A percentile compares a stretch with the other conserved stretches of the same genome.
phyloP scores from a whole-genome alignment of 352 stramenopile genomes.

The Pilasporangium apinafurcum region DNA sequence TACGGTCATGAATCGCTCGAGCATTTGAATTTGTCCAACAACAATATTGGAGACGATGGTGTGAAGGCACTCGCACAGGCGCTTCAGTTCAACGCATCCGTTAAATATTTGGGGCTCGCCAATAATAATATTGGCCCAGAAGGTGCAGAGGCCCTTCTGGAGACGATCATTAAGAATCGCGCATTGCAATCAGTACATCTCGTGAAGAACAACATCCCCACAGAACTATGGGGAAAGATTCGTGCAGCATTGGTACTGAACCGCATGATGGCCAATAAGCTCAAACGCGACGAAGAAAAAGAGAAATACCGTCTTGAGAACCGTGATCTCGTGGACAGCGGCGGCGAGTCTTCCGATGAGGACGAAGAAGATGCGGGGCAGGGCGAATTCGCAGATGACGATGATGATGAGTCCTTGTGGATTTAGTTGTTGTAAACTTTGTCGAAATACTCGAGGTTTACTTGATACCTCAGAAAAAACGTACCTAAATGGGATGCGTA shows the following conservation, averaged over 20 bases:
- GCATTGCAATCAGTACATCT: conserved; percentile 35
- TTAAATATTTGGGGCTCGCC: conserved; percentile 40
- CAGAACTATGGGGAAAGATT: too few species aligned
- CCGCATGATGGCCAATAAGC: too few species aligned
- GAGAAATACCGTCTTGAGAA: too few species aligned
- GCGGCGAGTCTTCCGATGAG: too few species aligned
- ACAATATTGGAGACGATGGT: conserved; percentile 35
- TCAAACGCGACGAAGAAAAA: too few species aligned
- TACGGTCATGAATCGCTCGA: conserved; percentile 44
- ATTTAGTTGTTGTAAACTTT: conserved; percentile 13
- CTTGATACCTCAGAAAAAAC: background rate
- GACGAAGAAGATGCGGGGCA: too few species aligned
- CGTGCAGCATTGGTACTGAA: too few species aligned
- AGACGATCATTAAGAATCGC: conserved; percentile 36
- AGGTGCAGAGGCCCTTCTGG: conserved; percentile 31
- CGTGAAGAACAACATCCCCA: conserved; percentile 34
- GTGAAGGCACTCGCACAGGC: conserved; percentile 35
- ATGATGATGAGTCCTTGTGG: conserved; percentile 33
- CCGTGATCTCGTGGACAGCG: too few species aligned
- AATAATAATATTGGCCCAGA: conserved; percentile 38
- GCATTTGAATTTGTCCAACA: conserved; percentile 34
- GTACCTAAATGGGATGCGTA: background rate
- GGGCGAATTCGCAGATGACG: too few species aligned
- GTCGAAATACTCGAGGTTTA: background rate
- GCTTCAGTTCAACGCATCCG: conserved; percentile 39